Percentiles rank a stretch among this genome's conserved stretches.
phyloP scores from a whole-genome alignment of 75 land plant genomes.

The Azolla pinnata region DNA sequence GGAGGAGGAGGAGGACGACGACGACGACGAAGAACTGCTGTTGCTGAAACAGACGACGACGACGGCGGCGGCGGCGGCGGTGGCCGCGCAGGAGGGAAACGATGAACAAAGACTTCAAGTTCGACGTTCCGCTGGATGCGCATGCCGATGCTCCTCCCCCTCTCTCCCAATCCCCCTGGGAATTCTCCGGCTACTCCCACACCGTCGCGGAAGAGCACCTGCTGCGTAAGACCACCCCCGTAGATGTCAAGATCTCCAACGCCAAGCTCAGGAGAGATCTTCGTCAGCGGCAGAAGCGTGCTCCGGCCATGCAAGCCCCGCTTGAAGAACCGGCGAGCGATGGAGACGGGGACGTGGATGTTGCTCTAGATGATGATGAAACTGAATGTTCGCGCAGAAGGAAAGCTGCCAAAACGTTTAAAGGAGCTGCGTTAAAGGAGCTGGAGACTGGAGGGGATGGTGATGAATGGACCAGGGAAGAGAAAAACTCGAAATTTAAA shows the following conservation, averaged over 20 bases:
- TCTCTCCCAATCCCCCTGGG: slow-evolving; percentile 77
- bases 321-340: no score
- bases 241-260: slow-evolving; percentile 59
- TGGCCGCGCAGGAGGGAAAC: neutral
- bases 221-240: slow-evolving; percentile 64
- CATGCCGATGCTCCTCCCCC: slow-evolving; percentile 3
- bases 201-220: slow-evolving; percentile 67
- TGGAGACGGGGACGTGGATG: no score
- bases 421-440: no score
- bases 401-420: no score
- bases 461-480: no score
- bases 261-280: neutral
- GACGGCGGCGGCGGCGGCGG: neutral
- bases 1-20: no score
- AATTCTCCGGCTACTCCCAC: slow-evolving; percentile 64
- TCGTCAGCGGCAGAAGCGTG: slow-evolving; percentile 18
- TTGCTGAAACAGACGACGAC: no score
- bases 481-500: no score
- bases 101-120: slow-evolving; percentile 32
- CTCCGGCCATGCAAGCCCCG: no score
- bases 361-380: slow-evolving; percentile 6
- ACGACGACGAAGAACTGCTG: no score
- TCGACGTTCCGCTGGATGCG: slow-evolving; percentile 18
- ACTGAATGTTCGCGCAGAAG: no score
- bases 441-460: no score